These are phyloP conservation scores for Blastobotrys terrestris DNA, from an alignment of 805 yeast species.

Conservation along the genomic window DNA sequence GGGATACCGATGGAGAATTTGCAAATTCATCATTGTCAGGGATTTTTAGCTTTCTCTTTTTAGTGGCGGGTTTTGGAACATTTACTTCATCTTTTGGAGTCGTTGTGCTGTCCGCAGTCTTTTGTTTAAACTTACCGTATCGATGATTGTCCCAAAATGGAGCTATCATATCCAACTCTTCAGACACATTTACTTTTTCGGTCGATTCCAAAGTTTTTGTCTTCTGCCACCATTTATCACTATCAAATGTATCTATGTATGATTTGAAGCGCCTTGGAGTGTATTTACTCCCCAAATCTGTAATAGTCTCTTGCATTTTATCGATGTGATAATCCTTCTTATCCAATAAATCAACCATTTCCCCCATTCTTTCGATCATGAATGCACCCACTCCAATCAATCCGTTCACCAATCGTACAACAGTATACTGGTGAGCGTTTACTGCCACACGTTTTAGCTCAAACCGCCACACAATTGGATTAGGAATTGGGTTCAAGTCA, in stretches of 20 bases:
- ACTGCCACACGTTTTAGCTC: not conserved
- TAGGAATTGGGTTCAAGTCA: slow-evolving; percentile 11
- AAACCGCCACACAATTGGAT: slow-evolving; percentile 10
- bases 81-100: too few relatives aligned
- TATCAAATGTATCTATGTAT: slow-evolving; percentile 1
- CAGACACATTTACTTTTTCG: not conserved
- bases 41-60: slow-evolving; percentile 2
- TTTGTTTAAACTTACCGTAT: not conserved
- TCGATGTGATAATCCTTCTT: slow-evolving; percentile 16
- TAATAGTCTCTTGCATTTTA: slow-evolving; percentile 7
- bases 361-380: slow-evolving; percentile 1
- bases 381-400: slow-evolving; percentile 4
- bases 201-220: not conserved
- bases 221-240: not conserved
- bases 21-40: not conserved
- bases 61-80: not conserved
- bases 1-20: too few relatives aligned
- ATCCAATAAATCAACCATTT: slow-evolving; percentile 7
- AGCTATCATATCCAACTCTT: slow-evolving; percentile 1
- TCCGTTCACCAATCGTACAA: slow-evolving; percentile 2
- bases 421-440: not conserved
- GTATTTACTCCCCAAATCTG: slow-evolving; percentile 10
- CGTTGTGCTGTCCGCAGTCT: not conserved
- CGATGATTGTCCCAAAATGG: not conserved
- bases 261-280: slow-evolving; percentile 6